A percentile compares a stretch with the other conserved stretches of the same genome.
These are phyloP conservation scores for Calocera viscosa DNA, from an alignment of 768 basidiomycete species.

Conservation along the genomic window DNA sequence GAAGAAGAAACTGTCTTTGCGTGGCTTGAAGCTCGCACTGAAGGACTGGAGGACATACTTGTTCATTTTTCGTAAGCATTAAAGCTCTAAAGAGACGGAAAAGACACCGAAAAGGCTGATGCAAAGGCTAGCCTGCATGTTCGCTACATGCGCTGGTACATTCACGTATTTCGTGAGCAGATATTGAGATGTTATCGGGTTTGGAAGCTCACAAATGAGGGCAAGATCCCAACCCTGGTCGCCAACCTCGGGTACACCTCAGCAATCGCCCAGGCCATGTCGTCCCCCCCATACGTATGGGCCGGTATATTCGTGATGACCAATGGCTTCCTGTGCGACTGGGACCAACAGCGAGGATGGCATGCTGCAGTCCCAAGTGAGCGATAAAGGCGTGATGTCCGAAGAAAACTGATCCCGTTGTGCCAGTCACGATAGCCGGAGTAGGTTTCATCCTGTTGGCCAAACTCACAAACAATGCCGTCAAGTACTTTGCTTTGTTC, in stretches of 20 bases:
- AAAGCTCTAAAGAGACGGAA: too few relatives aligned
- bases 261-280: neutral
- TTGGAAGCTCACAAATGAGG: neutral
- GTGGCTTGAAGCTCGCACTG: neutral
- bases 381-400: neutral
- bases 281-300: neutral
- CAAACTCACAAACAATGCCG: neutral
- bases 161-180: neutral
- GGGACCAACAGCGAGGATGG: neutral
- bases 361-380: constrained; percentile 3
- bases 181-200: neutral
- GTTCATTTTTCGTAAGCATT: neutral
- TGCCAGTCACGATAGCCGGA: neutral
- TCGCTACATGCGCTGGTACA: neutral
- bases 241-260: neutral
- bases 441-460: neutral
- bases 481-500: constrained; percentile 6
- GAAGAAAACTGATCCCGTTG: neutral
- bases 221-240: neutral
- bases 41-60: neutral
- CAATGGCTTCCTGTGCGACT: neutral
- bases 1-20: neutral
- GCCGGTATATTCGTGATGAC: neutral
- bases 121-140: neutral
- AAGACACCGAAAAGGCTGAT: too few relatives aligned